Evolutionary conservation across 257 asterid species (phyloP).

Genomic region (Solanum tarijense): DNA sequence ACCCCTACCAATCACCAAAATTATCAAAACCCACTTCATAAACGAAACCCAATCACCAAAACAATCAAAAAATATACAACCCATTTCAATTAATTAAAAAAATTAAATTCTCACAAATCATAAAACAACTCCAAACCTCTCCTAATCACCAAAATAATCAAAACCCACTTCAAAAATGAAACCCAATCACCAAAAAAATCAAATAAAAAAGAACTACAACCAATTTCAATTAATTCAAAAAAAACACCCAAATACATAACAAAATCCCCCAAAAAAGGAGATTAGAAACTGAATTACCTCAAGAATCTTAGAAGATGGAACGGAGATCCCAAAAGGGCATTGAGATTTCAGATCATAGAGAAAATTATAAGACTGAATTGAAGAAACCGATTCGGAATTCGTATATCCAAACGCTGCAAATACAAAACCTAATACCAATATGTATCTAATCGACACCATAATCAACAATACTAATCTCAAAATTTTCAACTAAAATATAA

Average conservation of each 20-base stretch:
- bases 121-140: not conserved
- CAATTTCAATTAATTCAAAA: not conserved
- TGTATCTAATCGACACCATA: constrained; percentile 1
- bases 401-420: not conserved
- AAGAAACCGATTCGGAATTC: not conserved
- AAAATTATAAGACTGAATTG: not conserved
- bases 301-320: not conserved
- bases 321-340: not conserved
- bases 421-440: not conserved
- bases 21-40: not conserved
- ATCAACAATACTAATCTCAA: not conserved
- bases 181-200: not conserved
- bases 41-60: not conserved
- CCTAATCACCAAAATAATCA: not conserved
- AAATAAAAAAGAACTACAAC: not conserved
- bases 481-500: not conserved
- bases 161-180: not conserved
- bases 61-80: not conserved
- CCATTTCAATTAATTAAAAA: not conserved
- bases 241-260: not conserved
- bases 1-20: not conserved
- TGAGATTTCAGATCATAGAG: constrained; percentile 1
- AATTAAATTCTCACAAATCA: not conserved
- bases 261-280: not conserved
- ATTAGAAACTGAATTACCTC: not conserved